Percentiles rank a stretch among this genome's conserved stretches.
Evolutionary conservation across 1,284 basidiomycete genomes (phyloP).

Genomic region (Ceratobasidium papillatum): DNA sequence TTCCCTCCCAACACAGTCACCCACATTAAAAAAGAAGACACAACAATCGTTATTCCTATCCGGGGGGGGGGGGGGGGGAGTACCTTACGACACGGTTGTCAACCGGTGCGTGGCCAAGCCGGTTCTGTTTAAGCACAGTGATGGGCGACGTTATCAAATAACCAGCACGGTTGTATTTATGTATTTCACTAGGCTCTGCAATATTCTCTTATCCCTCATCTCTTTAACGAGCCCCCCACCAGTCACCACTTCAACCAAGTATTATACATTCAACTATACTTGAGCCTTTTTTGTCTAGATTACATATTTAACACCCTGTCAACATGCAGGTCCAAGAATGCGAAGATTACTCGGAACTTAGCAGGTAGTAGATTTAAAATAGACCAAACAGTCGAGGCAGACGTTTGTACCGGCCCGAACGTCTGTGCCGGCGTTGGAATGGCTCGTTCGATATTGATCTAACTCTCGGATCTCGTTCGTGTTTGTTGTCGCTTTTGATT

Average conservation of each 20-base stretch:
- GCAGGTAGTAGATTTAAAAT: background rate
- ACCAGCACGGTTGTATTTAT: too few relatives aligned
- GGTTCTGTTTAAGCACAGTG: too few relatives aligned
- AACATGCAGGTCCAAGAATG: background rate
- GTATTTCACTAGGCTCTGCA: too few relatives aligned
- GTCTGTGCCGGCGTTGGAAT: background rate
- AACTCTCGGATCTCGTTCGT: background rate
- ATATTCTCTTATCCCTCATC: too few relatives aligned
- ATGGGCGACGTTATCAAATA: too few relatives aligned
- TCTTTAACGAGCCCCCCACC: too few relatives aligned
- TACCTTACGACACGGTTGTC: background rate
- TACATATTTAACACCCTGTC: background rate
- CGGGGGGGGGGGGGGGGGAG: too few relatives aligned
- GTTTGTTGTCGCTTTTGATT: background rate
- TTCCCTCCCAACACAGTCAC: too few relatives aligned
- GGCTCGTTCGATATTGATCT: background rate
- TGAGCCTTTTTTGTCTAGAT: background rate
- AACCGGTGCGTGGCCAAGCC: background rate
- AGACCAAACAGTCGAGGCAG: slow-evolving; percentile 8
- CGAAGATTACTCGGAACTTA: background rate
- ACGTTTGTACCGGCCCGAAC: background rate
- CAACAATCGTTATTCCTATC: too few relatives aligned
- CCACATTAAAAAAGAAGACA: too few relatives aligned
- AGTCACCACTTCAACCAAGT: too few relatives aligned
- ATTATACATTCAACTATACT: too few relatives aligned